phyloP scores from a whole-genome alignment of 108 stramenopile genomes.

The Cyclotella sp. region DNA sequence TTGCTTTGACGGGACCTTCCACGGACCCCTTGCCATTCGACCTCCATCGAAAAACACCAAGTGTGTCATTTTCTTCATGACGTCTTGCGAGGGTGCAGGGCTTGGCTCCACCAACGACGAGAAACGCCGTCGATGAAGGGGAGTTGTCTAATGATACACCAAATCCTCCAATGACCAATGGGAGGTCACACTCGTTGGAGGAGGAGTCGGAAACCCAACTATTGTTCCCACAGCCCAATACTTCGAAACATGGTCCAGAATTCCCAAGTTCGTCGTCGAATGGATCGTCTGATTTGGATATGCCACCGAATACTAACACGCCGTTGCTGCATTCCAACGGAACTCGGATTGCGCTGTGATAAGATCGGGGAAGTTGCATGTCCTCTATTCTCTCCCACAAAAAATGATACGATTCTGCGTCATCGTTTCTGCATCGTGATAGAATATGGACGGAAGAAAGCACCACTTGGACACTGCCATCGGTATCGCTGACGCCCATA shows the following conservation, averaged over 20 bases:
- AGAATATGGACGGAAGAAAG: conserved; percentile 47
- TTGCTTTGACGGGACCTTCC: background rate
- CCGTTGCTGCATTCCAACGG: conserved; percentile 2
- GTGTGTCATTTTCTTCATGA: background rate
- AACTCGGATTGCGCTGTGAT: conserved; percentile 31
- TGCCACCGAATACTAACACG: conserved; percentile 58
- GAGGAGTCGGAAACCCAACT: background rate
- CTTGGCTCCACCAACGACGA: background rate
- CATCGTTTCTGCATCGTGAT: conserved; percentile 25
- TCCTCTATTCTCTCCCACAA: conserved; percentile 49
- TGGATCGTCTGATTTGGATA: conserved; percentile 48
- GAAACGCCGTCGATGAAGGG: background rate
- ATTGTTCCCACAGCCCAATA: background rate
- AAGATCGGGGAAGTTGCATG: conserved; percentile 46
- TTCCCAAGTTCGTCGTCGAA: conserved; percentile 15
- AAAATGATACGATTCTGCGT: conserved; percentile 22
- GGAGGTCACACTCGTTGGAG: background rate
- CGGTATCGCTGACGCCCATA: conserved; percentile 13
- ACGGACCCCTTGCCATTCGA: background rate
- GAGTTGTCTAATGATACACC: background rate
- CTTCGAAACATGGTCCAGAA: conserved; percentile 5
- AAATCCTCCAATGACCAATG: background rate
- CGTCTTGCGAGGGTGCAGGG: background rate
- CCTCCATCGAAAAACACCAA: background rate
- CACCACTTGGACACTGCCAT: conserved; percentile 22